A percentile compares a stretch with the other conserved stretches of the same genome.
These are phyloP conservation scores for Rhizopus arrhizus DNA, from an alignment of 371 early-diverging fungal species.

Conservation along the genomic window DNA sequence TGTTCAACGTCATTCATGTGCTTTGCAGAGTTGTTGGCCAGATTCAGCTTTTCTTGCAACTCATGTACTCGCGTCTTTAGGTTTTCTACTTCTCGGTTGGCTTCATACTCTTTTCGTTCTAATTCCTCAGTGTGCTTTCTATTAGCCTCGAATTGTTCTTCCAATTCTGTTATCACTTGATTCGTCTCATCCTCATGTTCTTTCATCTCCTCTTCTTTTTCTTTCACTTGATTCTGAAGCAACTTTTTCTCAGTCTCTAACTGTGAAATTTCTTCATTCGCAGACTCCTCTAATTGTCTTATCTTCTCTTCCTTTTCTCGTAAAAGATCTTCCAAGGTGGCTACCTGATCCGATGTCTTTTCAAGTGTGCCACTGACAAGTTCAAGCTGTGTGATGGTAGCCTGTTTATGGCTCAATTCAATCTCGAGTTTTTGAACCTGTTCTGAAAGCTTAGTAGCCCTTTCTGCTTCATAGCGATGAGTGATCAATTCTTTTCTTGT, in stretches of 20 bases:
- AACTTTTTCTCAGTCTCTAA: no score
- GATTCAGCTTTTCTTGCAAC: not conserved
- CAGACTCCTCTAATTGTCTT: not conserved
- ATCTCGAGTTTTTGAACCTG: conserved; percentile 6
- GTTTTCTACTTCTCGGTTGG: not conserved
- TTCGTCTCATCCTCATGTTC: not conserved
- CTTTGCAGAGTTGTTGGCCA: not conserved
- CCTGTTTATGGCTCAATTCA: conserved; percentile 8
- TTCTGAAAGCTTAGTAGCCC: not conserved
- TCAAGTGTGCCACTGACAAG: not conserved
- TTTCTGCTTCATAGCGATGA: not conserved
- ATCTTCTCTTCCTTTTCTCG: conserved; percentile 11
- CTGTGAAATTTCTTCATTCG: no score
- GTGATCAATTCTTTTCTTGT: not conserved
- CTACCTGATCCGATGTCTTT: not conserved
- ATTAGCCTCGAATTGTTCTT: not conserved
- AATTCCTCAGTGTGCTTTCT: not conserved
- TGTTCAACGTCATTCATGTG: not conserved
- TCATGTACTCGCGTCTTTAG: not conserved
- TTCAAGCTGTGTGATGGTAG: not conserved
- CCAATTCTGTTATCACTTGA: not conserved
- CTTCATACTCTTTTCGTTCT: not conserved
- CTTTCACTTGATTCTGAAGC: not conserved
- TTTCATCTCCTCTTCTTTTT: conserved; percentile 1
- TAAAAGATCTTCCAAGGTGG: conserved; percentile 2